Evolutionary conservation across 768 basidiomycete species (phyloP), one percentile per base, ranked within the genome.

Genomic region (Mycena crocata): DNA sequence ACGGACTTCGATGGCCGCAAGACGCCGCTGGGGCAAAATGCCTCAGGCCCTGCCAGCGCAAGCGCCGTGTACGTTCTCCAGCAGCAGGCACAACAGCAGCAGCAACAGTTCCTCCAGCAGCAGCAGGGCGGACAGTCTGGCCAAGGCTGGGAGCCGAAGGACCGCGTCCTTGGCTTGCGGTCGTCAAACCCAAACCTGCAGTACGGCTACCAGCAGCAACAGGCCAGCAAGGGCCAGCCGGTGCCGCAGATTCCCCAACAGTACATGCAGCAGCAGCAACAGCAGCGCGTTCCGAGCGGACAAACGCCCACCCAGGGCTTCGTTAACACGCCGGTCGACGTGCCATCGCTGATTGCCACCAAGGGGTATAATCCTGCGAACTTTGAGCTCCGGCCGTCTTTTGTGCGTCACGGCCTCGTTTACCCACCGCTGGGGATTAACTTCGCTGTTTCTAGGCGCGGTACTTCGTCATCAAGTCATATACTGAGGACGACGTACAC

Each of bases 401-500:
- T 90, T 78, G 94, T 93, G 67, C 70, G 92, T 84, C 32, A 55
- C 21, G 34, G 30, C 32, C 44, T 32, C 34, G 62, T 14, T 44
- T 46, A 26, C 40, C 37, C 54, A n/a, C n/a, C 69, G 32, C 65
- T 51, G n/a, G 50, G 32, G 19, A 44, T 52, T 60, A 24, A 63
- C 57, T 64, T 31, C 23, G 37, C 28, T 44, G 37, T 28, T 69
- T 68, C 8, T 65, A 95, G 90, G 95, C 97, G 5, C 87, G 96
- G 19, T 99, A 86, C 81, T 98, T 98, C 74, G 97, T 99, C 34
- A 99, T 99, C 85, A 99, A 99, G 78, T 97, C 95, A 0, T 99
- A 96, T 80, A 99, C 98, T 1, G 97, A 99, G 78, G 98, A 98
- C 74, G 97, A 99, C 74, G 97, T 99, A 1, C 97, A 99, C 82